Base-by-base conservation (phyloP, 2,329 filamentous ascomycete genomes). In the Parafenestella ontariensis region DNA sequence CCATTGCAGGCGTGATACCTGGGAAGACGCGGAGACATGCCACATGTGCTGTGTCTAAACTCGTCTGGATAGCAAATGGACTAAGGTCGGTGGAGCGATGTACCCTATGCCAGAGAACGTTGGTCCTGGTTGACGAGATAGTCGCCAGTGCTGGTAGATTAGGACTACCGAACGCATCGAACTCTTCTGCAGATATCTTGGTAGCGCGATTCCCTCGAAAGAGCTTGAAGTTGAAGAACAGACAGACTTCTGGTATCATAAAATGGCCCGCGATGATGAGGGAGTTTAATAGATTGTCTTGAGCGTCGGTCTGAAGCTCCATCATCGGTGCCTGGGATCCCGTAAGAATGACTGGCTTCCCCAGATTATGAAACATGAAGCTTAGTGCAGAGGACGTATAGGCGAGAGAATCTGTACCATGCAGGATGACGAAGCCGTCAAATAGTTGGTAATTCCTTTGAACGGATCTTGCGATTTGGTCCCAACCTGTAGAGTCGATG, bases 181-280 rank as follows among this genome's bases (percentile, higher is more conserved):
- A 96, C 49, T 90, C 87, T 54, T 90, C 91, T 5, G 92, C 90
- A 13, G 91, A 93, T 28, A 96, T 87, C 76, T 97, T 97, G 58
- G 91, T 95, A 9, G 90, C 88, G 55, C 93, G 83, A 76, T 96
- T 96, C 15, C 93, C 93, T 23, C 93, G 87, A 78, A 93, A 96
- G 18, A 97, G 84, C 63, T 88, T 91, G 78, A 96, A 90, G 76
- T 95, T 91, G 82, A 97, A 97, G 80, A 96, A 96, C 31, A 97
- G 83, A 72, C 91, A 93, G 48, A 97, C 93, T 74, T 96, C 93
- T 0, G 93, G 92, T 53, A 97, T 91, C 79, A 92, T 90, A 71
- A 96, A 96, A 56, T 95, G 95, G 29, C 92, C 92, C 3, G 93
- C 93, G 51, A 96, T 89, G 70, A 96, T 92, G 69, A 96, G 83